phyloP scores from a whole-genome alignment of 164 flowering plant species.

The Vitis rotundifolia region DNA sequence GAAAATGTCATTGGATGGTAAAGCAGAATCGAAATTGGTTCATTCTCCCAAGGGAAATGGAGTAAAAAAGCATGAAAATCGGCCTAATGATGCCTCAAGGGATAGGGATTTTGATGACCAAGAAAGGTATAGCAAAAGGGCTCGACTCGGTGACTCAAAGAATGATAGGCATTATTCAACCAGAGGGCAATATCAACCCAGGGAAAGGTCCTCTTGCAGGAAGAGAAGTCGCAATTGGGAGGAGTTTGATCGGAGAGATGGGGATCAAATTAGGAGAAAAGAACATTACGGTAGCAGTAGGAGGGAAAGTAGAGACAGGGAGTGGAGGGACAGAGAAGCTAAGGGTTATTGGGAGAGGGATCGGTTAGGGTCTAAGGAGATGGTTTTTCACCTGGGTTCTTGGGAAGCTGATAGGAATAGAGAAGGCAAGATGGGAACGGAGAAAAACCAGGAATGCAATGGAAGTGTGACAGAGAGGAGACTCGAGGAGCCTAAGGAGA shows the following conservation, averaged over 20 bases:
- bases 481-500: conserved; percentile 52
- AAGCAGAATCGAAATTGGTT: conserved; percentile 3
- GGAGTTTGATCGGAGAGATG: conserved; percentile 51
- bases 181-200: conserved; percentile 20
- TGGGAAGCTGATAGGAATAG: conserved; percentile 64
- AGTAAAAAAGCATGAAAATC: conserved; percentile 9
- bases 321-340: conserved; percentile 55
- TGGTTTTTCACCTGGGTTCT: conserved; percentile 62
- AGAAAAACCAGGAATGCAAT: conserved; percentile 32
- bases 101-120: conserved; percentile 26
- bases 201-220: conserved; percentile 35
- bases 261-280: conserved; percentile 50
- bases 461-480: conserved; percentile 41
- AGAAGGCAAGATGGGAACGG: conserved; percentile 40
- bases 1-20: not conserved
- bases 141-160: conserved; percentile 21
- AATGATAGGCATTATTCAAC: conserved; percentile 21
- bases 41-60: conserved; percentile 19
- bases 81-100: conserved; percentile 17
- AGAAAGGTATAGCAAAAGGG: conserved; percentile 47
- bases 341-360: conserved; percentile 98
- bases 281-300: conserved; percentile 36
- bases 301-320: conserved; percentile 53
- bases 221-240: conserved; percentile 64
- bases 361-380: conserved; percentile 50